A percentile compares a stretch with the other conserved stretches of the same genome.
Conservation (phyloP, 139 green algal species). For the Picochlorum sp. region DNA sequence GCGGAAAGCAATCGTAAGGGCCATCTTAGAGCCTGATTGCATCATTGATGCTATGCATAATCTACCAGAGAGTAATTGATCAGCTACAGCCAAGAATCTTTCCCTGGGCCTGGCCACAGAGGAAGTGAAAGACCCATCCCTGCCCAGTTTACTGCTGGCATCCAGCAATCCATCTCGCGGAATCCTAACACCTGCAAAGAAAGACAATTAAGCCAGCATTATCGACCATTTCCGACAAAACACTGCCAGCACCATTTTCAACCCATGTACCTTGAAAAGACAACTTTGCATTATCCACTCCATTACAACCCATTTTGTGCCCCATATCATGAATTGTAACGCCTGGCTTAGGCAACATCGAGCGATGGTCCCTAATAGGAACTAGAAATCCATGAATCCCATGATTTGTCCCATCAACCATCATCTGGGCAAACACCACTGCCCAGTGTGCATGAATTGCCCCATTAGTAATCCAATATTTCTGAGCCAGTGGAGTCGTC, state of each 20-base stretch:
- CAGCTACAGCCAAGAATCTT: conserved; percentile 64
- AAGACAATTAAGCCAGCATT: background rate
- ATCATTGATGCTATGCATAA: conserved; percentile 87
- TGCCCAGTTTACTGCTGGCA: conserved; percentile 42
- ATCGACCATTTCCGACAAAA: background rate
- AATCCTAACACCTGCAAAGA: conserved; percentile 49
- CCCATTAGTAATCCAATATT: conserved; percentile 85
- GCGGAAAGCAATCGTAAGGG: conserved; percentile 37
- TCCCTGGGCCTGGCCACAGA: conserved; percentile 51
- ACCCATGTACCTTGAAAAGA: no score
- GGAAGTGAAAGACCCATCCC: conserved; percentile 55
- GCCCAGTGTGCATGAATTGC: conserved; percentile 69
- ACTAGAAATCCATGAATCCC: conserved; percentile 88
- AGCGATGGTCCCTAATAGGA: conserved; percentile 48
- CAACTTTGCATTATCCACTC: conserved; percentile 89
- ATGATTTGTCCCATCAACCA: conserved; percentile 47
- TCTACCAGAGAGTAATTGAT: conserved; percentile 80
- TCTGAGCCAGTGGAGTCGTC: conserved; percentile 2
- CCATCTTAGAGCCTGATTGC: conserved; percentile 63
- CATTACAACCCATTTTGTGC: conserved; percentile 86
- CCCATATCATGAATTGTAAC: conserved; percentile 39
- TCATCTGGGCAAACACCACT: conserved; percentile 78
- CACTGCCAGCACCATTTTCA: conserved; percentile 18
- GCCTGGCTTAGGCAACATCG: conserved; percentile 12
- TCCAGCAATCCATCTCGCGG: conserved; percentile 61